phyloP scores from a whole-genome alignment of 768 basidiomycete species.

The Galerina sulciceps region DNA sequence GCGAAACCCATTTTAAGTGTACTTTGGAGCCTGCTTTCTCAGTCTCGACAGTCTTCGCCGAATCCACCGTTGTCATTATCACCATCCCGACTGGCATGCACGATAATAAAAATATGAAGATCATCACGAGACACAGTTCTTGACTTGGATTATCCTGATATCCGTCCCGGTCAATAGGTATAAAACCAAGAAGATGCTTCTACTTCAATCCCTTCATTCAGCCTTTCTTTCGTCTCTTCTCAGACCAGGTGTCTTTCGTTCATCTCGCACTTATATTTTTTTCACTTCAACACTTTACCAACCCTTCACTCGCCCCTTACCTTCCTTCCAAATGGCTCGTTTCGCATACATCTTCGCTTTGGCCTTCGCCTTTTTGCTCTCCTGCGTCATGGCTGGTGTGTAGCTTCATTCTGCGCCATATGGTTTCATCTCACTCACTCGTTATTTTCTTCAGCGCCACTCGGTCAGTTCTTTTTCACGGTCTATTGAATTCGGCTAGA shows the following conservation, averaged over 20 bases:
- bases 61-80: too few species aligned
- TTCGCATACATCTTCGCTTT: constrained; percentile 11
- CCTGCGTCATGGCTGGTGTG: constrained; percentile 11
- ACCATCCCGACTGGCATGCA: too few species aligned
- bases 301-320: not conserved
- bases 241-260: constrained; percentile 18
- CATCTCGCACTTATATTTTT: not conserved
- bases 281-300: not conserved
- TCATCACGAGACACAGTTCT: too few species aligned
- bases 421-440: not conserved
- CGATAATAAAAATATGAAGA: too few species aligned
- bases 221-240: constrained; percentile 3
- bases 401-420: not conserved
- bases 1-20: too few species aligned
- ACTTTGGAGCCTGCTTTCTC: too few species aligned
- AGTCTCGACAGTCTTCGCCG: too few species aligned
- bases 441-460: not conserved
- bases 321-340: constrained; percentile 12
- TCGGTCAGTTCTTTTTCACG: constrained; percentile 1
- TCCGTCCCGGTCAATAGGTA: not conserved
- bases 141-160: too few species aligned
- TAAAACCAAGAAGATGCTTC: not conserved
- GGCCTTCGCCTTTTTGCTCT: constrained; percentile 10
- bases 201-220: not conserved
- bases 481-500: too few species aligned